These are phyloP conservation scores for Geranium rotundifolium DNA, from an alignment of 345 rosid species.

Conservation along the genomic window DNA sequence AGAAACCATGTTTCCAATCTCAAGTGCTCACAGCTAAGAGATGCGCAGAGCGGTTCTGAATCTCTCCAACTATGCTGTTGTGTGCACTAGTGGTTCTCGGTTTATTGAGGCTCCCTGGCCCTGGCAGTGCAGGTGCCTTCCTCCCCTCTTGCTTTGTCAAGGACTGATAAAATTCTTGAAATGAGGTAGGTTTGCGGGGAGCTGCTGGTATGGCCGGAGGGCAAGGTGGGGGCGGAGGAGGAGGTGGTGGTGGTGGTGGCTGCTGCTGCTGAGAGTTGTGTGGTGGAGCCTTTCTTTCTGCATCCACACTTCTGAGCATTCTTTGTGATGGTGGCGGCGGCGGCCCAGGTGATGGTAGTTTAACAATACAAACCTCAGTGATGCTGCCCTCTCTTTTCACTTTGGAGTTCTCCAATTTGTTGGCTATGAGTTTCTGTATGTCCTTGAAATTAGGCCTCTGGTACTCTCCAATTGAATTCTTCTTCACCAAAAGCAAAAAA, in stretches of 20 bases:
- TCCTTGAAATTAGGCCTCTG: constrained; percentile 52
- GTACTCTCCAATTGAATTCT: constrained; percentile 32
- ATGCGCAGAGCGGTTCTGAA: constrained; percentile 78
- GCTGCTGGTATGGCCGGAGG: constrained; percentile 38
- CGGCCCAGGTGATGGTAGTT: constrained; percentile 9
- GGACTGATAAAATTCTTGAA: constrained; percentile 33
- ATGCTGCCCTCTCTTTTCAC: constrained; percentile 28
- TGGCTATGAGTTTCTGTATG: constrained; percentile 60
- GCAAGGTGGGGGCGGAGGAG: constrained; percentile 51
- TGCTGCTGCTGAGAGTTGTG: constrained; percentile 18
- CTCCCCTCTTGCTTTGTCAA: constrained; percentile 44
- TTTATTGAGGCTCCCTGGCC: constrained; percentile 22
- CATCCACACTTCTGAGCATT: constrained; percentile 6
- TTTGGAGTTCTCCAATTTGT: constrained; percentile 46
- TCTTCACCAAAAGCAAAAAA: constrained; percentile 12
- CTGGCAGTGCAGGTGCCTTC: constrained; percentile 16
- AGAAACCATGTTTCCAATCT: too few relatives aligned
- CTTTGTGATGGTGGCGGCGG: constrained; percentile 17
- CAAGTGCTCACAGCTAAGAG: constrained; percentile 61
- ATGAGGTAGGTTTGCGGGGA: constrained; percentile 34
- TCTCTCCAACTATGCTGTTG: constrained; percentile 77
- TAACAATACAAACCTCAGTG: constrained; percentile 16
- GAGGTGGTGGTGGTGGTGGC: constrained; percentile 52
- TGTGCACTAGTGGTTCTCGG: constrained; percentile 38
- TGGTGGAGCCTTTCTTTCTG: constrained; percentile 16